phyloP scores from a whole-genome alignment of 2,329 filamentous ascomycete species.

The Trichoderma guizhouense region DNA sequence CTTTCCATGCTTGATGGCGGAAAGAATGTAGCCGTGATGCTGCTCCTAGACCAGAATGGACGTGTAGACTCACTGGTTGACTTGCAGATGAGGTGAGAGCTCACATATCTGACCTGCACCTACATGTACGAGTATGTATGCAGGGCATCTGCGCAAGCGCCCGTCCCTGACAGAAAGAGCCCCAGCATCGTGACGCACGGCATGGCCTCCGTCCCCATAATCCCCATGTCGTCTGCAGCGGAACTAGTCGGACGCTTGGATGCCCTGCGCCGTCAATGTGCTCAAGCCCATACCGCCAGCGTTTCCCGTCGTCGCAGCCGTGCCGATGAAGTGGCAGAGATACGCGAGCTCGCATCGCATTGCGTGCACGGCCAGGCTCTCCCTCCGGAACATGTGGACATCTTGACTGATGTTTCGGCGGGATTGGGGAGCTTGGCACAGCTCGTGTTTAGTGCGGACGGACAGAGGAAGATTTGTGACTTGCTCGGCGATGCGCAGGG shows the following conservation, averaged over 20 bases:
- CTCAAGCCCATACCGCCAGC: background rate
- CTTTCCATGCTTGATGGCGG: constrained; percentile 41
- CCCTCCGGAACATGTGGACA: constrained; percentile 25
- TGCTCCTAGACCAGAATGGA: constrained; percentile 38
- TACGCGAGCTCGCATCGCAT: constrained; percentile 21
- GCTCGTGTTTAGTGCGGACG: constrained; percentile 21
- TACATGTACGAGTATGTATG: background rate
- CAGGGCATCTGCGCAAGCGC: background rate
- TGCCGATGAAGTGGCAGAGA: background rate
- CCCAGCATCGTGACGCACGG: constrained; percentile 33
- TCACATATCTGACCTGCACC: background rate
- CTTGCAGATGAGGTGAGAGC: constrained; percentile 44
- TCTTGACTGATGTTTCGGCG: constrained; percentile 30
- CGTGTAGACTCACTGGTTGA: constrained; percentile 37
- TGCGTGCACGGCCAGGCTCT: constrained; percentile 31
- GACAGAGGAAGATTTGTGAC: constrained; percentile 24
- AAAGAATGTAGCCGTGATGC: constrained; percentile 40
- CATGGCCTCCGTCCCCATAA: constrained; percentile 36
- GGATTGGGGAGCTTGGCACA: constrained; percentile 28
- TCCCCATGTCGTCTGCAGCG: constrained; percentile 39
- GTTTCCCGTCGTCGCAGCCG: background rate
- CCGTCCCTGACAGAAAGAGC: background rate
- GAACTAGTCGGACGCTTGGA: constrained; percentile 38
- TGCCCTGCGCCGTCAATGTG: constrained; percentile 34
- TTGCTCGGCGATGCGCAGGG: constrained; percentile 32